phyloP scores from a whole-genome alignment of 768 basidiomycete genomes.

The Mycena rosella region DNA sequence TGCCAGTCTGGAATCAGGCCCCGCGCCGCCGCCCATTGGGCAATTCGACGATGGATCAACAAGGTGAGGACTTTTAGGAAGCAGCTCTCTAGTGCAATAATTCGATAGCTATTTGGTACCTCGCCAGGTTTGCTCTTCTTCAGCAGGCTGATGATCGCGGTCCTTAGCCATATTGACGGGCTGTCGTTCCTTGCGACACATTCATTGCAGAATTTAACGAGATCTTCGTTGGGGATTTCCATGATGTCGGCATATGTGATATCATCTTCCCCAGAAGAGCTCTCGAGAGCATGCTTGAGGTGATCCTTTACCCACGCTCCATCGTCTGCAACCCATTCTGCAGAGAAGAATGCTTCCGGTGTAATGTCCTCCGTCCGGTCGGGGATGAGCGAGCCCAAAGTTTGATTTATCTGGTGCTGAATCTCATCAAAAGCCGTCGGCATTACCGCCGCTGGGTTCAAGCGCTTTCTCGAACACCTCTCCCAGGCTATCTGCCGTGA shows the following conservation, averaged over 20 bases:
- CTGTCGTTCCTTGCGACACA: neutral
- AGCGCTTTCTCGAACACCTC: constrained; percentile 18
- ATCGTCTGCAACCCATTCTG: neutral
- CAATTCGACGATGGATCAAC: constrained; percentile 22
- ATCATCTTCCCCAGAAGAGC: neutral
- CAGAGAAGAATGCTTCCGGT: constrained; percentile 7
- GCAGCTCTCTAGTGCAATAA: constrained; percentile 4
- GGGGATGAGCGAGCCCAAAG: no score
- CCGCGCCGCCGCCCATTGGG: constrained; percentile 29
- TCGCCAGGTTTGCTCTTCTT: constrained; percentile 34
- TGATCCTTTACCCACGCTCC: neutral
- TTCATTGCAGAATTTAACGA: neutral
- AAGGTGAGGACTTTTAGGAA: constrained; percentile 8
- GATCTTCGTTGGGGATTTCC: neutral
- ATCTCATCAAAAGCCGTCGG: no score
- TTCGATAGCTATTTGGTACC: constrained; percentile 15
- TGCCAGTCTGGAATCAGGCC: constrained; percentile 43
- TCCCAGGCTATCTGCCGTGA: constrained; percentile 9
- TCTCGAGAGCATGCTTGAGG: neutral
- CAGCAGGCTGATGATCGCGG: constrained; percentile 2
- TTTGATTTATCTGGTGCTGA: no score
- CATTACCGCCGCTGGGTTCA: constrained; percentile 23
- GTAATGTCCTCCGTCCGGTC: neutral
- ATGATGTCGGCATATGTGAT: neutral
- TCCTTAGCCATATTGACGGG: neutral